Conservation (phyloP, 2,329 filamentous ascomycete genomes). For the Fusarium torulosum region DNA sequence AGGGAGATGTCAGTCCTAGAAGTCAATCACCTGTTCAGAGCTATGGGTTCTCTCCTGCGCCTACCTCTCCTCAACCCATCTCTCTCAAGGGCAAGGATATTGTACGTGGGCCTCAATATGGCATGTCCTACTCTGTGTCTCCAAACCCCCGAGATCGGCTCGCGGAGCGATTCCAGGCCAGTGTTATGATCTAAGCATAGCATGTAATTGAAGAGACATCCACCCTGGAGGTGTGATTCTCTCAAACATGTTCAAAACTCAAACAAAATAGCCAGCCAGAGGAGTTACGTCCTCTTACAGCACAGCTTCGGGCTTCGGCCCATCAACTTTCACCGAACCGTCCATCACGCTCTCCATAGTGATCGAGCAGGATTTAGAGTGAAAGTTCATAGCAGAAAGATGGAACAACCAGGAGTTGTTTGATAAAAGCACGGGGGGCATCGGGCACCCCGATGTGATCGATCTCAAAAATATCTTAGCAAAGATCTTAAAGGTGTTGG, state of each 20-base stretch:
- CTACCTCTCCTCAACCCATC: conserved; percentile 37
- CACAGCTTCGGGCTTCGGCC: conserved; percentile 10
- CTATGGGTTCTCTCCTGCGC: conserved; percentile 27
- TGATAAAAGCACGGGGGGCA: conserved; percentile 4
- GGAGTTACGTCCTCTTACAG: no score
- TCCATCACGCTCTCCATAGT: conserved; percentile 26
- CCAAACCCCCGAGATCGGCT: conserved; percentile 54
- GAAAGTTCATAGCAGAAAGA: conserved; percentile 1
- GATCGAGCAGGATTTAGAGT: conserved; percentile 33
- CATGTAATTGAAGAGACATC: conserved; percentile 24
- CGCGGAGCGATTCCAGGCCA: conserved; percentile 26
- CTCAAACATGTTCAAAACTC: conserved; percentile 57
- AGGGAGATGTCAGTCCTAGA: conserved; percentile 38
- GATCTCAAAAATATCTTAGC: conserved; percentile 5
- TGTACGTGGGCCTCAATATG: conserved; percentile 51
- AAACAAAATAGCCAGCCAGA: not conserved
- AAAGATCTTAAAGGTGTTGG: conserved; percentile 13
- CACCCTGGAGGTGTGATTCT: conserved; percentile 54
- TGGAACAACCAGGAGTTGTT: not conserved
- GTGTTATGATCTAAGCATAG: conserved; percentile 37
- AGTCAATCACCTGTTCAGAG: conserved; percentile 35
- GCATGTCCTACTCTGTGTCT: conserved; percentile 53
- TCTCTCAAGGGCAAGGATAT: conserved; percentile 61
- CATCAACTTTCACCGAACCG: conserved; percentile 12
- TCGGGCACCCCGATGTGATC: conserved; percentile 7